Conservation (phyloP, 1,284 basidiomycete genomes). For the Golubevia pallescens region DNA sequence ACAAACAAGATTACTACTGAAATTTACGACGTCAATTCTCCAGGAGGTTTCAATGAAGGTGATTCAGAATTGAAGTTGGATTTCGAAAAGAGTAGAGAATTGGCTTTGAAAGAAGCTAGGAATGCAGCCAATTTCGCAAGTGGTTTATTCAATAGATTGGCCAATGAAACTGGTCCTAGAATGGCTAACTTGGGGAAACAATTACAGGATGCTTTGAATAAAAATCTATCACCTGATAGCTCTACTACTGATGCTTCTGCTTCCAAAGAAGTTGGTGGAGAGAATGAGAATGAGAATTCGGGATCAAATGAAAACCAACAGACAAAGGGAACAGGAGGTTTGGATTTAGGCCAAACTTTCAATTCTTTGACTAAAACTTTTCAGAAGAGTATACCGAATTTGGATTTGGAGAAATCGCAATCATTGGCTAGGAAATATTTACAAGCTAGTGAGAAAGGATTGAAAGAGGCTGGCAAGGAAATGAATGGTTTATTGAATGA, state of each 20-base stretch:
- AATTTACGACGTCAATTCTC: background rate
- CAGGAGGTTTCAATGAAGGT: background rate
- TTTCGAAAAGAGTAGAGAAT: background rate
- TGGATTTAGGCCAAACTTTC: background rate
- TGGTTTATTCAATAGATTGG: background rate
- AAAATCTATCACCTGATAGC: background rate
- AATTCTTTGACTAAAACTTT: constrained; percentile 23
- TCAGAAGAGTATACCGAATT: constrained; percentile 38
- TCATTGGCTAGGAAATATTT: constrained; percentile 36
- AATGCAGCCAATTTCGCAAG: background rate
- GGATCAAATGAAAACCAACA: too few species aligned
- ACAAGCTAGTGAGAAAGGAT: constrained; percentile 34
- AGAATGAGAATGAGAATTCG: background rate
- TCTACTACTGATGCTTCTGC: background rate
- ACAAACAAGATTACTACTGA: background rate
- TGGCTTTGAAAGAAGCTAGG: background rate
- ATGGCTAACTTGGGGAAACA: background rate
- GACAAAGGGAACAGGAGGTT: too few species aligned
- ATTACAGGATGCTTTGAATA: background rate
- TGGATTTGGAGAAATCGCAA: constrained; percentile 39
- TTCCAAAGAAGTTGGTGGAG: background rate
- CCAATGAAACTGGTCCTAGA: background rate
- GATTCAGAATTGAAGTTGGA: background rate
- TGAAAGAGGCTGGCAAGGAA: constrained; percentile 39
- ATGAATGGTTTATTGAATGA: constrained; percentile 42